phyloP scores from a whole-genome alignment of 352 stramenopile species.

The Thalassiosira exigua region DNA sequence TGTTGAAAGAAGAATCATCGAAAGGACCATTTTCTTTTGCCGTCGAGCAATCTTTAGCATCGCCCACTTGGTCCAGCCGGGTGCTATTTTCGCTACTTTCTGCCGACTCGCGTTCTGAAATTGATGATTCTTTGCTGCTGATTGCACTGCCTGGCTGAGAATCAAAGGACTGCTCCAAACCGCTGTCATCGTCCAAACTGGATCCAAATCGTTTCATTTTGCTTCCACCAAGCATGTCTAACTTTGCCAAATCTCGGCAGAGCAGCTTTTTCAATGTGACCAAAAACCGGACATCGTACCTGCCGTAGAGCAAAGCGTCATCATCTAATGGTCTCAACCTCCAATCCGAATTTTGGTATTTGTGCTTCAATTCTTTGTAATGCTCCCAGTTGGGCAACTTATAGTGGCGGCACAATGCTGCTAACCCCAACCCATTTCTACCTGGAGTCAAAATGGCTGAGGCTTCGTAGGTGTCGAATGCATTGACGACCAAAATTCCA shows the following conservation, averaged over 20 bases:
- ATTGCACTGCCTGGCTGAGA: conserved; percentile 6
- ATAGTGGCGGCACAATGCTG: conserved; percentile 72
- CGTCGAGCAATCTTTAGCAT: neutral
- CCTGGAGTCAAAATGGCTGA: conserved; percentile 50
- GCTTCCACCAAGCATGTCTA: conserved; percentile 31
- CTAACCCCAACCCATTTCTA: conserved; percentile 62
- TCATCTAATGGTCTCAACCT: conserved; percentile 70
- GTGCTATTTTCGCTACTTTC: conserved; percentile 8
- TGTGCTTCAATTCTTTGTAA: conserved; percentile 71
- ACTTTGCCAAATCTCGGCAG: conserved; percentile 70
- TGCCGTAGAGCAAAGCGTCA: conserved; percentile 77
- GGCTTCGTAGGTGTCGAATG: conserved; percentile 84
- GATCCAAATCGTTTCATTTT: conserved; percentile 19
- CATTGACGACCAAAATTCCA: conserved; percentile 84
- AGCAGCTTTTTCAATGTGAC: conserved; percentile 74
- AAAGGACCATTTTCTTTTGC: too few relatives aligned
- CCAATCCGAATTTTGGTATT: conserved; percentile 81
- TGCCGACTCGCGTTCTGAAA: too few relatives aligned
- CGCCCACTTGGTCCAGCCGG: neutral
- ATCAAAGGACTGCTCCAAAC: conserved; percentile 25
- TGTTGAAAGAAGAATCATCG: conserved; percentile 8
- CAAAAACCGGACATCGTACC: conserved; percentile 82
- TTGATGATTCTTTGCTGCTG: conserved; percentile 17
- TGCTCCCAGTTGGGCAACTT: conserved; percentile 52
- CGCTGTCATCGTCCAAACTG: conserved; percentile 30